Percentiles rank a stretch among this genome's conserved stretches.
These are phyloP conservation scores for Ophiorrhiza pumila DNA, from an alignment of 257 asterid genomes.

Conservation along the genomic window DNA sequence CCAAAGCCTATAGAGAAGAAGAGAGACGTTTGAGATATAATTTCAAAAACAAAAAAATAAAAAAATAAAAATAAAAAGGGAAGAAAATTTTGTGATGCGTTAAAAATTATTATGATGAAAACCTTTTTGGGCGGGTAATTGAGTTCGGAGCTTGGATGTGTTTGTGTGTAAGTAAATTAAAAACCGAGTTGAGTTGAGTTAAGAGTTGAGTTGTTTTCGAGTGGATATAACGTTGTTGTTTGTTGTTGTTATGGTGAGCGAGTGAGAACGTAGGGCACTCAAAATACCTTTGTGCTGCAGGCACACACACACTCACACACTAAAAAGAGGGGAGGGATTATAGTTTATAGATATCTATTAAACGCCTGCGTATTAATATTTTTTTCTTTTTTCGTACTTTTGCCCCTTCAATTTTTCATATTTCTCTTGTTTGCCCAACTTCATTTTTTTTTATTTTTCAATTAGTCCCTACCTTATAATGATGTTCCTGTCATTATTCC, in stretches of 20 bases:
- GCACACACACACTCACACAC: no score
- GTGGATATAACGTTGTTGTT: no score
- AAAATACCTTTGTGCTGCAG: no score
- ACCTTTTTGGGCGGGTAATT: conserved; percentile 83
- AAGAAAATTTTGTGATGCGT: conserved; percentile 28
- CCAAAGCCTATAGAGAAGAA: neutral
- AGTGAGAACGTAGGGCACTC: no score
- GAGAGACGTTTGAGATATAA: conserved; percentile 13
- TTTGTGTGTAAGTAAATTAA: neutral
- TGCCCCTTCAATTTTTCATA: neutral
- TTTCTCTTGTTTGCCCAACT: neutral
- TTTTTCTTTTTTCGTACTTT: neutral
- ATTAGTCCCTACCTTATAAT: no score
- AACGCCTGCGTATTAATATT: conserved; percentile 25
- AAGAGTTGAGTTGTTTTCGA: neutral
- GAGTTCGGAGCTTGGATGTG: conserved; percentile 17
- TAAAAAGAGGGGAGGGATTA: conserved; percentile 13
- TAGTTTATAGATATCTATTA: conserved; percentile 23
- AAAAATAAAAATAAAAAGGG: no score
- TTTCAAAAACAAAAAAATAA: conserved; percentile 3
- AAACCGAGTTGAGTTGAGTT: conserved; percentile 6
- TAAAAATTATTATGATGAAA: conserved; percentile 27
- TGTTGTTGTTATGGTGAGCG: conserved; percentile 14
- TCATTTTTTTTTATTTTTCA: neutral
- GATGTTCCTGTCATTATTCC: no score